phyloP scores from a whole-genome alignment of 2,329 filamentous ascomycete genomes.

The Stemphylium vesicarium region DNA sequence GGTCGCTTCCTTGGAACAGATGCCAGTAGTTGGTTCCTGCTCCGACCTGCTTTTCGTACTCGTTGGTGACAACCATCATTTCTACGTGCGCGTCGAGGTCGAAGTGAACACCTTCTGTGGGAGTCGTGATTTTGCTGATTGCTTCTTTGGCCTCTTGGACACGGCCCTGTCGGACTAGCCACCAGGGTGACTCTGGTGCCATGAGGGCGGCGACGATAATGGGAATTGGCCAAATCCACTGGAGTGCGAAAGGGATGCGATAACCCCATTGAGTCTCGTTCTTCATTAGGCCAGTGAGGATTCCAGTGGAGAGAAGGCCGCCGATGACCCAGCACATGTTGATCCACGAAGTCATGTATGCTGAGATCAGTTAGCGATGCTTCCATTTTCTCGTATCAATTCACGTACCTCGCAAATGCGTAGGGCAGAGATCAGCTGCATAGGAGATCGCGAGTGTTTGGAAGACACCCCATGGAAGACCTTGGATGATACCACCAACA shows the following conservation, averaged over 20 bases:
- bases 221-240: slow-evolving; percentile 76
- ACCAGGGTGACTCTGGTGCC: slow-evolving; percentile 65
- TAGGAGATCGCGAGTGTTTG: slow-evolving; percentile 40
- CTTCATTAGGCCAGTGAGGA: slow-evolving; percentile 69
- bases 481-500: slow-evolving; percentile 60
- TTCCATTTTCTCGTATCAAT: too few species aligned
- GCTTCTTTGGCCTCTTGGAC: slow-evolving; percentile 69
- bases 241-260: slow-evolving; percentile 67
- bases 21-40: slow-evolving; percentile 75
- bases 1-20: slow-evolving; percentile 78
- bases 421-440: slow-evolving; percentile 65
- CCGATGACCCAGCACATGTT: slow-evolving; percentile 74
- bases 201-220: slow-evolving; percentile 69
- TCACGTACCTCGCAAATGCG: slow-evolving; percentile 62
- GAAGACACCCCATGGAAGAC: slow-evolving; percentile 53
- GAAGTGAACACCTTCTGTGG: slow-evolving; percentile 48
- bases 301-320: slow-evolving; percentile 71
- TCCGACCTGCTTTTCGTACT: slow-evolving; percentile 71
- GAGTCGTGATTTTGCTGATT: slow-evolving; percentile 67
- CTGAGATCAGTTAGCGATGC: background rate
- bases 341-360: slow-evolving; percentile 63
- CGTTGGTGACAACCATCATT: slow-evolving; percentile 88
- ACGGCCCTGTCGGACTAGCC: slow-evolving; percentile 59
- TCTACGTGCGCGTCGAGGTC: slow-evolving; percentile 64
- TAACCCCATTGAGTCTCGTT: slow-evolving; percentile 70